These are phyloP conservation scores for Mycena vulgaris DNA, from an alignment of 768 basidiomycete genomes.

Conservation along the genomic window DNA sequence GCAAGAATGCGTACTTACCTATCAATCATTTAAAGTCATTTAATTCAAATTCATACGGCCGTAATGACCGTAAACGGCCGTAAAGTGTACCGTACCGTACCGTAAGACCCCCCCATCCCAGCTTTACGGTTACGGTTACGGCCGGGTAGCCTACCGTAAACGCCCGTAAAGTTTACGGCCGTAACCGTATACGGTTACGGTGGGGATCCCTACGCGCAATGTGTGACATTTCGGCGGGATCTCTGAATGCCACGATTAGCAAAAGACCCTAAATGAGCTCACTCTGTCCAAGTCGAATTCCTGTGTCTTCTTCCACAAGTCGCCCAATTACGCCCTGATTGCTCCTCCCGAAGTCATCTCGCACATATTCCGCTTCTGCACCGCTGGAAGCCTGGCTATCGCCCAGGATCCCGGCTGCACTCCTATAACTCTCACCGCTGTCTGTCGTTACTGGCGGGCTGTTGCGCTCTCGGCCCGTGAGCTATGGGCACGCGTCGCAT, in stretches of 20 bases:
- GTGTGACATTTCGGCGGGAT: too few relatives aligned
- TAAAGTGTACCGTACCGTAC: too few relatives aligned
- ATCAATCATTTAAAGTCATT: too few relatives aligned
- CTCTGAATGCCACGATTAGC: neutral
- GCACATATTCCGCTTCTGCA: neutral
- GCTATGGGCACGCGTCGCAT: neutral
- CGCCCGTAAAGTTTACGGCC: too few relatives aligned
- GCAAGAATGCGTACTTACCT: too few relatives aligned
- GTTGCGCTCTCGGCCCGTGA: neutral
- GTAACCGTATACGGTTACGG: too few relatives aligned
- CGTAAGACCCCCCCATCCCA: too few relatives aligned
- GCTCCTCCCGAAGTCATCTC: neutral
- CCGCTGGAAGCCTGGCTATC: neutral
- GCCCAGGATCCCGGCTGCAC: neutral
- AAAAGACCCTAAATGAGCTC: neutral
- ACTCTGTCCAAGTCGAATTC: neutral
- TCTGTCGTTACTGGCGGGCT: neutral
- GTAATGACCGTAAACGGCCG: too few relatives aligned
- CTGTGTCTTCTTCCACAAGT: neutral
- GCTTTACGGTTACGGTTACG: too few relatives aligned
- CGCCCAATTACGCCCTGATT: neutral
- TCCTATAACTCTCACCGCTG: neutral
- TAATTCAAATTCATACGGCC: too few relatives aligned
- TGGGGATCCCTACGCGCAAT: too few relatives aligned
- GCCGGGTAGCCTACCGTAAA: too few relatives aligned